Evolutionary conservation across 208 protist genomes (phyloP).

Genomic region (Balamuthia mandrillaris): DNA sequence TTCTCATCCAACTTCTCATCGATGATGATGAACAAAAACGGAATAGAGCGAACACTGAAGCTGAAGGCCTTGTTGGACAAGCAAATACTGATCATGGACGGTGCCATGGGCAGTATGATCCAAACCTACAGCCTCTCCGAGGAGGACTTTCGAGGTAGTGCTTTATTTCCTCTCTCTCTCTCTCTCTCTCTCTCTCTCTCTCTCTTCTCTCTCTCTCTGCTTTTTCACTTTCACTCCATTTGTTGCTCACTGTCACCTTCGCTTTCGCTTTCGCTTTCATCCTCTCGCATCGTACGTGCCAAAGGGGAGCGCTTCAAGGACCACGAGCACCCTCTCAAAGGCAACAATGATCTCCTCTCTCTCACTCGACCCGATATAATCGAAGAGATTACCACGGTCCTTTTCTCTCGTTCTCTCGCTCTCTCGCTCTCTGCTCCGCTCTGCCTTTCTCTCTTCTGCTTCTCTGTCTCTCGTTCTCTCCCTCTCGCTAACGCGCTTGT

Average conservation of each 20-base stretch:
- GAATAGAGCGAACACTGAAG: neutral
- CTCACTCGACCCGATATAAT: slow-evolving; percentile 89
- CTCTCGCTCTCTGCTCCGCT: neutral
- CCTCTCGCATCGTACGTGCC: slow-evolving; percentile 13
- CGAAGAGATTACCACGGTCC: slow-evolving; percentile 75
- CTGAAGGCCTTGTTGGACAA: slow-evolving; percentile 33
- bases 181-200: neutral
- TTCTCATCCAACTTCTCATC: neutral
- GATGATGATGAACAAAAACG: neutral
- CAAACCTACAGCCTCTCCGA: slow-evolving; percentile 76
- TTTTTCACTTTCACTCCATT: neutral
- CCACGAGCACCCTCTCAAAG: slow-evolving; percentile 84
- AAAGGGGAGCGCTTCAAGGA: slow-evolving; percentile 80
- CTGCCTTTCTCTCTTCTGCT: neutral
- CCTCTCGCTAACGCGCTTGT: neutral
- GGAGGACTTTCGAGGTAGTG: slow-evolving; percentile 61
- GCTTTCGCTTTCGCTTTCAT: neutral
- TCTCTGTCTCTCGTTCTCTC: neutral
- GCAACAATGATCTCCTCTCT: slow-evolving; percentile 93
- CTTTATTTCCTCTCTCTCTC: neutral
- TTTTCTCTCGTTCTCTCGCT: neutral
- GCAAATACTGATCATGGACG: slow-evolving; percentile 85
- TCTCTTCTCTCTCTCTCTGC: neutral
- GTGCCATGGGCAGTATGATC: slow-evolving; percentile 94
- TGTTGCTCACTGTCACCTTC: neutral